phyloP scores from a whole-genome alignment of 495 filamentous ascomycete species.

The Aspergillus olivimuriae region DNA sequence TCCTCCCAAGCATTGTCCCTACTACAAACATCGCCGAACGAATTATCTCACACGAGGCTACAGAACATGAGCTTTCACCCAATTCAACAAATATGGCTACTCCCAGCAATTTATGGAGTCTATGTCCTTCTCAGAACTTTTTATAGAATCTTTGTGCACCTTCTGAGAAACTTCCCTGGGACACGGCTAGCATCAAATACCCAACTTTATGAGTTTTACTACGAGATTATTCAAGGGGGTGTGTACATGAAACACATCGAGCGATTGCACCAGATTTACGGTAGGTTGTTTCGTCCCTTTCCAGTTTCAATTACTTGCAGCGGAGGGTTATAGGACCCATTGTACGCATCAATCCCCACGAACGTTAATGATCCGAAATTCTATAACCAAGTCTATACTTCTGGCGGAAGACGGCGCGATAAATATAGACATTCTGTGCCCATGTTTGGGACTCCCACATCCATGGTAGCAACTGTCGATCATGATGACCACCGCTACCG shows the following conservation, averaged over 20 bases:
- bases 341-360: constrained; percentile 34
- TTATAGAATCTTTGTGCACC: constrained; percentile 32
- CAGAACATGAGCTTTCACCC: constrained; percentile 30
- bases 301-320: background rate
- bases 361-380: constrained; percentile 36
- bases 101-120: background rate
- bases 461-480: constrained; percentile 39
- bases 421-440: constrained; percentile 27
- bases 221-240: constrained; percentile 38
- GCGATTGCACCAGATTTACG: constrained; percentile 42
- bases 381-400: constrained; percentile 34
- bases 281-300: constrained; percentile 13
- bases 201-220: constrained; percentile 45
- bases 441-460: constrained; percentile 18
- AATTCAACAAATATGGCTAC: constrained; percentile 35
- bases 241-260: constrained; percentile 40
- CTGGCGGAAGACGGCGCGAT: constrained; percentile 21
- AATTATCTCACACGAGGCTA: background rate
- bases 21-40: background rate
- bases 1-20: background rate
- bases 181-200: constrained; percentile 40
- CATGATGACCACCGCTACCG: constrained; percentile 44
- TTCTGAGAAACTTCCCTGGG: constrained; percentile 40
- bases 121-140: constrained; percentile 3
- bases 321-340: constrained; percentile 34